These are phyloP conservation scores for Iris pallida DNA, from an alignment of 116 monocot species.

Conservation along the genomic window DNA sequence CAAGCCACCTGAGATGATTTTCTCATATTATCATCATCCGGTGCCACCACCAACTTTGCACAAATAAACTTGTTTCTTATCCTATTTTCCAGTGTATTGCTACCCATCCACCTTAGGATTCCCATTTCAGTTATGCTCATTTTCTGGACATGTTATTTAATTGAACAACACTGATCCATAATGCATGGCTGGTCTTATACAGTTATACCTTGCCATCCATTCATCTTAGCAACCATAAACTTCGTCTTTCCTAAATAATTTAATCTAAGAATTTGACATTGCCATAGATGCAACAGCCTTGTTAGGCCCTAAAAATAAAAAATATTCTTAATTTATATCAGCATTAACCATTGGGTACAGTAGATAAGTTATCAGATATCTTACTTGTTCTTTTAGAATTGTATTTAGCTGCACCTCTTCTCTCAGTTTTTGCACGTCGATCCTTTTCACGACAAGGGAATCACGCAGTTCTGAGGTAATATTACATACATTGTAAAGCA, in stretches of 20 bases:
- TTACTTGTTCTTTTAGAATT: slow-evolving; percentile 75
- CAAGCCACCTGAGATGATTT: too few species aligned
- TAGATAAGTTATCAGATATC: not conserved
- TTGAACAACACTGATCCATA: not conserved
- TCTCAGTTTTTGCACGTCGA: slow-evolving; percentile 38
- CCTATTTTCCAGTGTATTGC: too few species aligned
- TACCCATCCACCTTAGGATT: not conserved
- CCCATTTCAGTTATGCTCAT: not conserved
- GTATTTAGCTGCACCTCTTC: slow-evolving; percentile 42
- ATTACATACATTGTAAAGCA: slow-evolving; percentile 38
- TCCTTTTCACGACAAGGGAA: slow-evolving; percentile 47
- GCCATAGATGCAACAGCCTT: slow-evolving; percentile 3
- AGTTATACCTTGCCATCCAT: too few species aligned
- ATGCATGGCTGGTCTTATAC: too few species aligned
- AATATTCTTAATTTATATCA: not conserved
- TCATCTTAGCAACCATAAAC: too few species aligned
- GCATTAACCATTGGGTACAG: not conserved
- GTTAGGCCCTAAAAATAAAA: not conserved
- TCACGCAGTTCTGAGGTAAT: slow-evolving; percentile 39
- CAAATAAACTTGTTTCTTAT: too few species aligned
- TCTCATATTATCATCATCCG: too few species aligned
- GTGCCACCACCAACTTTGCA: too few species aligned
- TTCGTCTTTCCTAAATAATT: not conserved
- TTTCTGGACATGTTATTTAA: not conserved
- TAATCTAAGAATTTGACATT: not conserved